Conservation (phyloP, 202 grass and related monocot genomes). For the Elaeis oleifera region DNA sequence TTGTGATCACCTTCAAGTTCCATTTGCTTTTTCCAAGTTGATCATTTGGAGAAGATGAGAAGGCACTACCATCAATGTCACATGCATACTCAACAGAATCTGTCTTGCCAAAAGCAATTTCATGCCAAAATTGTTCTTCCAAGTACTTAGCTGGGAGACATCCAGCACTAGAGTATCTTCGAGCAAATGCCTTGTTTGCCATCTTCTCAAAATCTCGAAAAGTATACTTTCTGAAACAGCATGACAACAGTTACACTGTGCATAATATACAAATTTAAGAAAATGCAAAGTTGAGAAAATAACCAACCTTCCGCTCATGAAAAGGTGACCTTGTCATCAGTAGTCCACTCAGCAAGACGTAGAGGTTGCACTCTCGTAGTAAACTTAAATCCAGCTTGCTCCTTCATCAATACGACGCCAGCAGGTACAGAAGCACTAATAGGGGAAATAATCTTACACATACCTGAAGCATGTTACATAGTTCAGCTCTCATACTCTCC, state of each 20-base stretch:
- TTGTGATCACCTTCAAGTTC: constrained; percentile 74
- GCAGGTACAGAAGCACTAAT: constrained; percentile 58
- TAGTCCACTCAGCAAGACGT: constrained; percentile 62
- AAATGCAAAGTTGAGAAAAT: constrained; percentile 6
- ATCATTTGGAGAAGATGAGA: constrained; percentile 76
- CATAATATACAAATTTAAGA: constrained; percentile 7
- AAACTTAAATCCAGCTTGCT: constrained; percentile 52
- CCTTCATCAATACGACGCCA: constrained; percentile 59
- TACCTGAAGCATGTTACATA: constrained; percentile 34
- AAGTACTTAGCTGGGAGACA: constrained; percentile 69
- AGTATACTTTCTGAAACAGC: constrained; percentile 73
- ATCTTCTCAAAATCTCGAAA: constrained; percentile 95
- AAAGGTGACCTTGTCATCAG: constrained; percentile 68
- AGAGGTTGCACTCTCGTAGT: constrained; percentile 76
- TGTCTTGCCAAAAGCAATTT: constrained; percentile 92
- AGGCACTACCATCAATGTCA: constrained; percentile 95
- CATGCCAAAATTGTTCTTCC: constrained; percentile 97
- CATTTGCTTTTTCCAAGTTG: constrained; percentile 86
- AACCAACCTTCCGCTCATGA: constrained; percentile 67
- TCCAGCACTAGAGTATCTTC: constrained; percentile 78
- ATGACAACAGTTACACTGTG: constrained; percentile 19
- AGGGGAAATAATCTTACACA: constrained; percentile 77
- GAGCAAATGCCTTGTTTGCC: constrained; percentile 81
- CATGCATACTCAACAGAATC: constrained; percentile 97
- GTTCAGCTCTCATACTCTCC: neutral